These are phyloP conservation scores for Penicillium sp. DNA, from an alignment of 2,329 filamentous ascomycete species.

Conservation along the genomic window DNA sequence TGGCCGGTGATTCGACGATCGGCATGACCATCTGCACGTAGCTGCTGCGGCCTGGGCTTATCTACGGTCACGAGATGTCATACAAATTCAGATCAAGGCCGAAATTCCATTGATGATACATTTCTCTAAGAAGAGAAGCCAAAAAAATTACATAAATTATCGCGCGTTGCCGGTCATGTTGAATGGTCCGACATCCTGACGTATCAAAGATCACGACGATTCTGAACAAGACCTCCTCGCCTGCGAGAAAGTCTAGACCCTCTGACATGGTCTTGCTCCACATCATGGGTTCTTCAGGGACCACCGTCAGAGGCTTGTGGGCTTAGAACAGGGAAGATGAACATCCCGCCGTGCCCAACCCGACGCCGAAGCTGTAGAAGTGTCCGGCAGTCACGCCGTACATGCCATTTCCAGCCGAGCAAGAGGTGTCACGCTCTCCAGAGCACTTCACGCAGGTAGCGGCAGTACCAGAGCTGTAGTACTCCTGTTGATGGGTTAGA, in stretches of 20 bases:
- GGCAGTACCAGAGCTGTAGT: constrained; percentile 26
- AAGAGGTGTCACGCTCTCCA: constrained; percentile 25
- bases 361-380: constrained; percentile 26
- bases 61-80: background rate
- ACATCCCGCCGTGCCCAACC: constrained; percentile 22
- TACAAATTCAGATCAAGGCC: background rate
- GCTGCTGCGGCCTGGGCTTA: background rate
- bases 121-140: too few species aligned
- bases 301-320: background rate
- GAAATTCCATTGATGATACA: background rate
- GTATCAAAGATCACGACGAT: background rate
- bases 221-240: constrained; percentile 1
- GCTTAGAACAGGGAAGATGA: background rate
- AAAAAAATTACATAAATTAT: background rate
- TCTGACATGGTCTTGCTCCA: background rate
- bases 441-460: constrained; percentile 17
- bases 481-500: constrained; percentile 17
- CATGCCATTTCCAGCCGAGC: constrained; percentile 29
- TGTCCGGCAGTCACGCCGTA: constrained; percentile 24
- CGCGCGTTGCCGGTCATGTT: constrained; percentile 1
- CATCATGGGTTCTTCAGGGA: background rate
- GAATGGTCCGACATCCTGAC: constrained; percentile 3
- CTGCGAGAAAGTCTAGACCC: background rate
- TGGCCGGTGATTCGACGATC: constrained; percentile 11
- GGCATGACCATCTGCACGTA: constrained; percentile 11